Evolutionary conservation across 2,329 filamentous ascomycete genomes (phyloP).

Genomic region (Fusarium phyllophilum): DNA sequence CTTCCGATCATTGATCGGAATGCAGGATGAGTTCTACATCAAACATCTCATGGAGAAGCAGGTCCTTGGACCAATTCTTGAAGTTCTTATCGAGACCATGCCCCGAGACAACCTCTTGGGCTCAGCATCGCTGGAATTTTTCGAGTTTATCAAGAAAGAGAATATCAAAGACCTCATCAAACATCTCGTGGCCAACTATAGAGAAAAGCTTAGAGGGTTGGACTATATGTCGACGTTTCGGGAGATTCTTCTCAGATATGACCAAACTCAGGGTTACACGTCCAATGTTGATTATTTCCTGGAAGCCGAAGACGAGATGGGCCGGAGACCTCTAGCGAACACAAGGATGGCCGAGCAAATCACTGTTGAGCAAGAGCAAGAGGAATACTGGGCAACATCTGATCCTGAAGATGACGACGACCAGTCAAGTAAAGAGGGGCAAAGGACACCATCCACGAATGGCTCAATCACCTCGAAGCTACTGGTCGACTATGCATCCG

Average conservation of each 20-base stretch:
- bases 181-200: conserved; percentile 85
- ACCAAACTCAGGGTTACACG: conserved; percentile 77
- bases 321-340: conserved; percentile 54
- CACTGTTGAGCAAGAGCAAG: conserved; percentile 80
- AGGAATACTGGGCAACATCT: conserved; percentile 92
- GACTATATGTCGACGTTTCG: conserved; percentile 89
- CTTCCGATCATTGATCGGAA: conserved; percentile 84
- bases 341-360: conserved; percentile 77
- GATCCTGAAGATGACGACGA: conserved; percentile 84
- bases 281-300: conserved; percentile 76
- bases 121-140: conserved; percentile 92
- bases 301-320: conserved; percentile 72
- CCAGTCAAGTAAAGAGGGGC: conserved; percentile 49
- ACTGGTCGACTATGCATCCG: conserved; percentile 91
- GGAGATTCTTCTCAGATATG: conserved; percentile 78
- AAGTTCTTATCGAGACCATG: conserved; percentile 86
- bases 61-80: conserved; percentile 84
- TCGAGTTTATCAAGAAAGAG: conserved; percentile 88
- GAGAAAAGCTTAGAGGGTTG: conserved; percentile 78
- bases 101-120: conserved; percentile 93
- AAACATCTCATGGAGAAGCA: conserved; percentile 84
- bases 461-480: conserved; percentile 73
- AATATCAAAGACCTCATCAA: conserved; percentile 82
- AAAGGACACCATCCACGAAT: conserved; percentile 60
- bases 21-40: conserved; percentile 92